Evolutionary conservation across 2,329 filamentous ascomycete species (phyloP).

Genomic region (Aspergillus niger): DNA sequence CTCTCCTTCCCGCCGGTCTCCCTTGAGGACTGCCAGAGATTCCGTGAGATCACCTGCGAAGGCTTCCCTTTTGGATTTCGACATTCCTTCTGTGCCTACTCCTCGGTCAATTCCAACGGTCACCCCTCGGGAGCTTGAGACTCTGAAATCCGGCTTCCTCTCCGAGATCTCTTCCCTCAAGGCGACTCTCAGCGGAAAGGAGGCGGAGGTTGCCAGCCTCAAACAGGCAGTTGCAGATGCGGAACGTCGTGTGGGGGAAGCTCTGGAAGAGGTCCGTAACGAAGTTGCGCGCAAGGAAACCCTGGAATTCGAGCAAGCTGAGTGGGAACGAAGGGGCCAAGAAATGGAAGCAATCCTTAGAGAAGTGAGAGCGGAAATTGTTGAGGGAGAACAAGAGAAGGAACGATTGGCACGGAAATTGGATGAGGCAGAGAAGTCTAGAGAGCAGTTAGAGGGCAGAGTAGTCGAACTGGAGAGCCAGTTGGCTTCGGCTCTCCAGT

Average conservation of each 20-base stretch:
- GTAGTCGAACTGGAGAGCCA: constrained; percentile 51
- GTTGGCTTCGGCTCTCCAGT: constrained; percentile 45
- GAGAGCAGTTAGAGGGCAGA: constrained; percentile 48
- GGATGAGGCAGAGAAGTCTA: constrained; percentile 70
- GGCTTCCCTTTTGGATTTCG: constrained; percentile 79
- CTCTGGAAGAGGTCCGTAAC: constrained; percentile 79
- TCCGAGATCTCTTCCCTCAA: constrained; percentile 94
- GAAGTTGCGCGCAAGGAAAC: constrained; percentile 71
- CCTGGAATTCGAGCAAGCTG: constrained; percentile 71
- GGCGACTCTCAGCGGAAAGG: constrained; percentile 86
- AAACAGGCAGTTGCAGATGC: constrained; percentile 88
- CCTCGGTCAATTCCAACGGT: constrained; percentile 88
- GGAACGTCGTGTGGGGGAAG: constrained; percentile 86
- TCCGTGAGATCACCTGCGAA: constrained; percentile 50
- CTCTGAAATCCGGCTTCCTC: constrained; percentile 83
- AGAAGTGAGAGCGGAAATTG: constrained; percentile 79
- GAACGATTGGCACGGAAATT: constrained; percentile 75
- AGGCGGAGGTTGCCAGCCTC: constrained; percentile 84
- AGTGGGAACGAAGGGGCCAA: constrained; percentile 80
- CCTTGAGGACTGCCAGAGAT: constrained; percentile 42
- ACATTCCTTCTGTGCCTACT: constrained; percentile 90
- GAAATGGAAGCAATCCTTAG: constrained; percentile 83
- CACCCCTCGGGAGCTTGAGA: constrained; percentile 88
- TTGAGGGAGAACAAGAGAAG: constrained; percentile 74
- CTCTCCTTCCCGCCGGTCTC: constrained; percentile 47